Conservation (phyloP, 768 basidiomycete species). For the Melanogaster broomeanus region DNA sequence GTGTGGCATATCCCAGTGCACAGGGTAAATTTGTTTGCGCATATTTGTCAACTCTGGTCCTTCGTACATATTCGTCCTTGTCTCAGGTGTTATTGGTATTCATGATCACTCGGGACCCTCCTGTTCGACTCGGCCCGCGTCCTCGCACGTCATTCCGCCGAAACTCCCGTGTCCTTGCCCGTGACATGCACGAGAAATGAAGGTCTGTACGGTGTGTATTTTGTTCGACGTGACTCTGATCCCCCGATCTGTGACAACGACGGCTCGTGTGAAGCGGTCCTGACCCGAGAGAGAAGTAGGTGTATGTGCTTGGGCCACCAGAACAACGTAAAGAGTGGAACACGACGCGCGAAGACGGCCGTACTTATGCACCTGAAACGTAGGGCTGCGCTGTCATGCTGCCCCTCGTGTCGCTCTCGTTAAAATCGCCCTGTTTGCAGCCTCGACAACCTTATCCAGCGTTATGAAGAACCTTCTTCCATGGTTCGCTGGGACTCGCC, state of each 20-base stretch:
- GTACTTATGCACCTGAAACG: constrained; percentile 71
- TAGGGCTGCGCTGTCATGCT: constrained; percentile 37
- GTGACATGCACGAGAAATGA: constrained; percentile 85
- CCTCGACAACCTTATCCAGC: constrained; percentile 54
- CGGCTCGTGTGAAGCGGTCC: neutral
- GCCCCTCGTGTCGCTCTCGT: neutral
- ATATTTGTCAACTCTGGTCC: too few species aligned
- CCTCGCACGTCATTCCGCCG: too few species aligned
- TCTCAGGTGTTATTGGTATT: too few species aligned
- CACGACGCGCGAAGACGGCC: constrained; percentile 43
- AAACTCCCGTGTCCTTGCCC: too few species aligned
- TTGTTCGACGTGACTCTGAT: neutral
- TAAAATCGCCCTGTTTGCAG: neutral
- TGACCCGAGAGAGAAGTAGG: constrained; percentile 42
- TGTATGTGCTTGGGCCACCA: constrained; percentile 73
- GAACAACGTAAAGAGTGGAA: constrained; percentile 84
- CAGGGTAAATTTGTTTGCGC: too few species aligned
- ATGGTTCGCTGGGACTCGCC: constrained; percentile 99
- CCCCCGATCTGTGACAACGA: too few species aligned
- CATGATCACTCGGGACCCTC: too few species aligned
- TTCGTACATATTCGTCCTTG: too few species aligned
- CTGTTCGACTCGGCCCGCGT: too few species aligned
- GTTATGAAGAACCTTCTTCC: constrained; percentile 96
- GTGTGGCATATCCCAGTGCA: too few species aligned
- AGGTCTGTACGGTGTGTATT: constrained; percentile 78